phyloP scores from a whole-genome alignment of 1,284 basidiomycete genomes.

The Boletus semigastroideus region DNA sequence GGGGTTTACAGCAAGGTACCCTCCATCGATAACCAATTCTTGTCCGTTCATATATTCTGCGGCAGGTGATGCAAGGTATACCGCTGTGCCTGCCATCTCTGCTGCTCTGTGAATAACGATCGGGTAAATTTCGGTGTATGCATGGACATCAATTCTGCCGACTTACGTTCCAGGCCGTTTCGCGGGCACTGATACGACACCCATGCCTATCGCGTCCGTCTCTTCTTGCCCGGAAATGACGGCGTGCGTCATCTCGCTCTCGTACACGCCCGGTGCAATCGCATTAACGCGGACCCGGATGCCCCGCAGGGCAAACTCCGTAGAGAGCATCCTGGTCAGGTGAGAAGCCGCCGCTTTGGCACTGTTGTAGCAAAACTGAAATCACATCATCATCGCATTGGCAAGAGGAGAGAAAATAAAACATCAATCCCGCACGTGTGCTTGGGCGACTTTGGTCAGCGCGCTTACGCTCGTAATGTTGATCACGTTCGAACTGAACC shows the following conservation, averaged over 20 bases:
- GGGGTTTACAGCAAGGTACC: slow-evolving; percentile 72
- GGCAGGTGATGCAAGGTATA: slow-evolving; percentile 70
- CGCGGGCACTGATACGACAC: slow-evolving; percentile 58
- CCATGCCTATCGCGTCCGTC: slow-evolving; percentile 52
- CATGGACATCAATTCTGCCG: not conserved
- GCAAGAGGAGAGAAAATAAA: not conserved
- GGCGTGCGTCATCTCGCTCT: slow-evolving; percentile 71
- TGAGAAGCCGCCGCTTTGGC: slow-evolving; percentile 75
- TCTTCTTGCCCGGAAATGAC: slow-evolving; percentile 48
- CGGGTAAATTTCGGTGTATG: not conserved
- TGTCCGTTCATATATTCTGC: slow-evolving; percentile 75
- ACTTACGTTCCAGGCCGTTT: slow-evolving; percentile 67
- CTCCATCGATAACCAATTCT: slow-evolving; percentile 72
- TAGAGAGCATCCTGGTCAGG: slow-evolving; percentile 70
- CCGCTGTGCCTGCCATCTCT: slow-evolving; percentile 72
- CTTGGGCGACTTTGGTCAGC: slow-evolving; percentile 63
- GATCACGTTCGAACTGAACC: slow-evolving; percentile 63
- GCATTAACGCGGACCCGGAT: slow-evolving; percentile 67
- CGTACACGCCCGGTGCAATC: slow-evolving; percentile 73
- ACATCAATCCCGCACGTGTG: slow-evolving; percentile 53
- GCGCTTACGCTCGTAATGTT: slow-evolving; percentile 79
- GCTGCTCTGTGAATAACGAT: slow-evolving; percentile 46
- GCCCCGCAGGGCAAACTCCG: slow-evolving; percentile 67
- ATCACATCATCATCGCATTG: not conserved
- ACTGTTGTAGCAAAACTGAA: slow-evolving; percentile 76